Base-by-base conservation (phyloP, 345 rosid species). In the Noccaea caerulescens region DNA sequence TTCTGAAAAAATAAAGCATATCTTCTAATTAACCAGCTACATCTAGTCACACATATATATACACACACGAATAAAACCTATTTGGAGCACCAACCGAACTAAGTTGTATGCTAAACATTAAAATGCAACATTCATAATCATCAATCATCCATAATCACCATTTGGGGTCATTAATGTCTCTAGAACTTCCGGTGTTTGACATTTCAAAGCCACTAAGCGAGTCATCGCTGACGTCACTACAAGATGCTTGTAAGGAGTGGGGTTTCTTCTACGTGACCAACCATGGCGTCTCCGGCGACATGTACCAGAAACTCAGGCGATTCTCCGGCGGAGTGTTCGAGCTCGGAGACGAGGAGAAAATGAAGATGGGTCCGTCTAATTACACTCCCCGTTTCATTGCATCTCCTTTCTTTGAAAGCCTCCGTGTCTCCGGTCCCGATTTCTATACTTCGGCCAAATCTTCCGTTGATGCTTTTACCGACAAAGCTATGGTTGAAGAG, bases 361-460 rank as follows among this genome's bases (percentile, higher is more conserved):
- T 85, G 82, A 88, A 83, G 82, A 77, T 86, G 11, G 88, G 92
- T 1, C 86, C 91, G 0, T 68, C 78, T 13, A 77, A 85, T 12
- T 89, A 85, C 76, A 85, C 92, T 61, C 96, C 98, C 1, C 89
- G 74, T 68, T 92, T 89, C 83, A 88, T 92, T 8, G 98, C 96
- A 41, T 92, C 94, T 16, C 98, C 96, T 14, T 92, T 80, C 75
- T 92, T 89, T 41, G 98, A 92, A 60, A 86, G 98, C 73, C 75
- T 92, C 5, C 77, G 82, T 30, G 92, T 92, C 13, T 77, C 84
- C 7, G 91, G 98, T 44, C 92, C 96, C 0, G 91, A 87, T 59
- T 92, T 87, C 81, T 76, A 78, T 8, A 51, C 78, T 39, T 89
- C 92, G 10, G 86, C 88, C 0, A 78, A 80, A 72, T 77, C 81